Percentiles rank a stretch among this genome's conserved stretches.
Evolutionary conservation across 192 early-diverging fungal species (phyloP).

Genomic region (Entophlyctis luteolus): DNA sequence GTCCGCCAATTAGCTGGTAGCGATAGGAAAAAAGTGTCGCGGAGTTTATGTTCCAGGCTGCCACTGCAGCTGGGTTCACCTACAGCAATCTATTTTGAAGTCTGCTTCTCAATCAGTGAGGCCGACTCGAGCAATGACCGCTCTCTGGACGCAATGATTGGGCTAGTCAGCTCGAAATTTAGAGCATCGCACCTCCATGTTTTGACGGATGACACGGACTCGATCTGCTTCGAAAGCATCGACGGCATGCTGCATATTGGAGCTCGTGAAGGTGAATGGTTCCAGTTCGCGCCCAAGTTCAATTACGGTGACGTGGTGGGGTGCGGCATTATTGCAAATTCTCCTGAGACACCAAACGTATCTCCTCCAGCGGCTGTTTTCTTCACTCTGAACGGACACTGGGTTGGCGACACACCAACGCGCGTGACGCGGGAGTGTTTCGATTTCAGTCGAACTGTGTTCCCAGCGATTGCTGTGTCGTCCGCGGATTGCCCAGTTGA

Average conservation of each 20-base stretch:
- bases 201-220: too few species aligned
- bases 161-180: too few species aligned
- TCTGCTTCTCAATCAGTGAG: too few species aligned
- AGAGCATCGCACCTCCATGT: too few species aligned
- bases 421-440: constrained; percentile 5
- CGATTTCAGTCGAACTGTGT: constrained; percentile 24
- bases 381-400: constrained; percentile 43
- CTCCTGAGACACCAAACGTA: background rate
- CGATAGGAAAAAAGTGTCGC: too few species aligned
- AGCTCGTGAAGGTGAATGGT: constrained; percentile 26
- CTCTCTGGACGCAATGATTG: too few species aligned
- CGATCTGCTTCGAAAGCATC: too few species aligned
- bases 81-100: too few species aligned
- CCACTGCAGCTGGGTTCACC: too few species aligned
- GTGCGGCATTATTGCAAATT: constrained; percentile 11
- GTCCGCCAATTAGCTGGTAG: too few species aligned
- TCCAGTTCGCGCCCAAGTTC: constrained; percentile 28
- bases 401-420: constrained; percentile 40
- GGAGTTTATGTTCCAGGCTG: too few species aligned
- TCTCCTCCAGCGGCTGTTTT: constrained; percentile 18
- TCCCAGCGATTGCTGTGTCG: constrained; percentile 18
- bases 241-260: constrained; percentile 27
- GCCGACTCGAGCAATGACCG: too few species aligned
- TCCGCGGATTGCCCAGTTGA: constrained; percentile 4
- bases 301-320: constrained; percentile 31